These are phyloP conservation scores for Coprinopsis marcescibilis DNA, from an alignment of 768 basidiomycete species.

Conservation along the genomic window DNA sequence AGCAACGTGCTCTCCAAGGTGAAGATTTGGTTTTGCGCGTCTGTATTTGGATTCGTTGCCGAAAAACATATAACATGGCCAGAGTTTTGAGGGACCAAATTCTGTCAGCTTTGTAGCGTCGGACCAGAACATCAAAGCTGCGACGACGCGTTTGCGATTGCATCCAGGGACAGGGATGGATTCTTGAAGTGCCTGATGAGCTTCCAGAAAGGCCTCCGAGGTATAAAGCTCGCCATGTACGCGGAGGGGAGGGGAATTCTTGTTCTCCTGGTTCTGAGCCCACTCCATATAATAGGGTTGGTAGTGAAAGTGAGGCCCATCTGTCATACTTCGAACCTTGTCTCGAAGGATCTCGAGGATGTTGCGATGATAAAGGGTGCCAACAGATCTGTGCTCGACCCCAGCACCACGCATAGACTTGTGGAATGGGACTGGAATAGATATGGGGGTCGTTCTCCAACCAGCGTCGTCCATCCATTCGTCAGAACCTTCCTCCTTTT, in stretches of 20 bases:
- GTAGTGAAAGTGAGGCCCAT: slow-evolving; percentile 12
- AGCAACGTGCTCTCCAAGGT: slow-evolving; percentile 14
- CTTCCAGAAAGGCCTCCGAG: slow-evolving; percentile 16
- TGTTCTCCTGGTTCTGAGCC: no score
- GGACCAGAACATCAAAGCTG: slow-evolving; percentile 23
- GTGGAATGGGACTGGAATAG: background rate
- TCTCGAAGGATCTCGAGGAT: background rate
- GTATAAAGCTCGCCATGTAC: slow-evolving; percentile 17
- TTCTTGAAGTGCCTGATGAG: slow-evolving; percentile 10
- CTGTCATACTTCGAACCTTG: background rate
- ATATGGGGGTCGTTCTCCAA: background rate
- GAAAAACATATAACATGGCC: slow-evolving; percentile 17
- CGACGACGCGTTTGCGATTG: slow-evolving; percentile 16
- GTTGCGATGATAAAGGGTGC: background rate
- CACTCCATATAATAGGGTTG: slow-evolving; percentile 13
- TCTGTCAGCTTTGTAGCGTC: slow-evolving; percentile 14
- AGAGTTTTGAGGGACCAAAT: slow-evolving; percentile 14
- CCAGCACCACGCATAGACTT: background rate
- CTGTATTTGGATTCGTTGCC: slow-evolving; percentile 17
- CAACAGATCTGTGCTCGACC: background rate
- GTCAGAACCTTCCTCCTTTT: background rate
- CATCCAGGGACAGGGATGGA: background rate
- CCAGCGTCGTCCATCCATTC: background rate
- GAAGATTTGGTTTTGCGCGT: slow-evolving; percentile 8
- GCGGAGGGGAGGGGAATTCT: slow-evolving; percentile 4